Evolutionary conservation across 306 rosid genomes (phyloP).

Genomic region (Senna tora): DNA sequence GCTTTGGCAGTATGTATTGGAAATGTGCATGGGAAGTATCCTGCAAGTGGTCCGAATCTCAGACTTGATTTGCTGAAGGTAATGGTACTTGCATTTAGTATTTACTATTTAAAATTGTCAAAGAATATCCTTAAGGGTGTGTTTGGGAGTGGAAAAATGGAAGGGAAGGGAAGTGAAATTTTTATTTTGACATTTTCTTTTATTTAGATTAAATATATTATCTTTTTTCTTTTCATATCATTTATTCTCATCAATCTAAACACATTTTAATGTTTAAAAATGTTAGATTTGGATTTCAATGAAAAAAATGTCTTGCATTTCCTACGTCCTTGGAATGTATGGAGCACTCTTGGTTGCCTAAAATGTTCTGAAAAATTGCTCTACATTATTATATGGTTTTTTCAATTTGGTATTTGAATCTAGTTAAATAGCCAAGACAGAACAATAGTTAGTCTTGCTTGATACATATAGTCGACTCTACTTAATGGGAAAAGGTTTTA

Average conservation of each 20-base stretch:
- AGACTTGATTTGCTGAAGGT: constrained; percentile 93
- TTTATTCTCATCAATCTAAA: no score
- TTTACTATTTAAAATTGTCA: not conserved
- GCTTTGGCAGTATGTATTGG: constrained; percentile 99
- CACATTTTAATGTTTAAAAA: no score
- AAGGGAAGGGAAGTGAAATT: no score
- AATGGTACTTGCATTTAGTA: constrained; percentile 14
- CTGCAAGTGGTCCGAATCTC: constrained; percentile 88
- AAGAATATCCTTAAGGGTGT: not conserved
- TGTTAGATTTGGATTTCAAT: no score
- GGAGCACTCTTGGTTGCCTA: not conserved
- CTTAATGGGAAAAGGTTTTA: no score
- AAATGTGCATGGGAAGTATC: constrained; percentile 92
- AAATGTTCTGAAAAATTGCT: not conserved
- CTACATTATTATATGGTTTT: not conserved
- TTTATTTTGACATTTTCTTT: no score
- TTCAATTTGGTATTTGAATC: not conserved
- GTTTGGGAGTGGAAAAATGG: no score
- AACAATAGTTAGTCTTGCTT: no score
- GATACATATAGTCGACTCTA: no score
- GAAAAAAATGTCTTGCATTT: not conserved
- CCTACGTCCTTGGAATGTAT: not conserved
- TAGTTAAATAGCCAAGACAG: no score
- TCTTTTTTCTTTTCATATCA: no score
- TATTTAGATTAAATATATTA: no score